Evolutionary conservation across 2,329 filamentous ascomycete genomes (phyloP).

Genomic region (Microsporum canis): DNA sequence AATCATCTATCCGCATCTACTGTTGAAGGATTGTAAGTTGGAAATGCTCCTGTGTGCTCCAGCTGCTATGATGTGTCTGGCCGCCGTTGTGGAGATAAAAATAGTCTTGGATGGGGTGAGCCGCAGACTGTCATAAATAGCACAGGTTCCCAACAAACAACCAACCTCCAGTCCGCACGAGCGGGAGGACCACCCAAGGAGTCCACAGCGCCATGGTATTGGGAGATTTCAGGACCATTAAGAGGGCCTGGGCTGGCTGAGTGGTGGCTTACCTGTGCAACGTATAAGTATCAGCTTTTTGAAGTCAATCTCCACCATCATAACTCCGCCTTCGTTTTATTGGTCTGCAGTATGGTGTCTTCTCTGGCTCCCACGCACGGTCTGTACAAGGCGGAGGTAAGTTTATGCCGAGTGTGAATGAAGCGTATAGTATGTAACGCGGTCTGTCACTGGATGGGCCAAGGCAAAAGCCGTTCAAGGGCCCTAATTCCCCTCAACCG

Average conservation of each 20-base stretch:
- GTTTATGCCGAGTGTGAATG: not conserved
- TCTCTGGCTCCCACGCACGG: not conserved
- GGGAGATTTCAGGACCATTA: slow-evolving; percentile 1
- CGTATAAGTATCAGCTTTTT: not conserved
- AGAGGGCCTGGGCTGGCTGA: slow-evolving; percentile 1
- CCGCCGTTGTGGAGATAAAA: not conserved
- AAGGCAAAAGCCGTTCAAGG: not conserved
- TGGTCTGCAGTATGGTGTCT: not conserved
- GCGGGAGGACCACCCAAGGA: not conserved
- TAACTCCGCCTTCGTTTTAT: not conserved
- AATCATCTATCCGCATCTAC: too few species aligned
- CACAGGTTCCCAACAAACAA: not conserved
- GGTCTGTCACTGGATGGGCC: not conserved
- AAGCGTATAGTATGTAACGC: not conserved
- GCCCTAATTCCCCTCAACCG: not conserved
- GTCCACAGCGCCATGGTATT: not conserved
- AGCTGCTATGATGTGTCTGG: too few species aligned
- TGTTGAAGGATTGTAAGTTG: not conserved
- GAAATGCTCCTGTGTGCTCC: too few species aligned
- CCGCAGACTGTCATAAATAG: not conserved
- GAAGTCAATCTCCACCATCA: not conserved
- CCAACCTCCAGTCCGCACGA: not conserved
- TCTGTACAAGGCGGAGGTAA: not conserved
- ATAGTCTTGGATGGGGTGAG: not conserved
- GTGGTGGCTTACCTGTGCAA: not conserved